Conservation (phyloP, 2,329 filamentous ascomycete genomes). For the Colletotrichum godetiae region DNA sequence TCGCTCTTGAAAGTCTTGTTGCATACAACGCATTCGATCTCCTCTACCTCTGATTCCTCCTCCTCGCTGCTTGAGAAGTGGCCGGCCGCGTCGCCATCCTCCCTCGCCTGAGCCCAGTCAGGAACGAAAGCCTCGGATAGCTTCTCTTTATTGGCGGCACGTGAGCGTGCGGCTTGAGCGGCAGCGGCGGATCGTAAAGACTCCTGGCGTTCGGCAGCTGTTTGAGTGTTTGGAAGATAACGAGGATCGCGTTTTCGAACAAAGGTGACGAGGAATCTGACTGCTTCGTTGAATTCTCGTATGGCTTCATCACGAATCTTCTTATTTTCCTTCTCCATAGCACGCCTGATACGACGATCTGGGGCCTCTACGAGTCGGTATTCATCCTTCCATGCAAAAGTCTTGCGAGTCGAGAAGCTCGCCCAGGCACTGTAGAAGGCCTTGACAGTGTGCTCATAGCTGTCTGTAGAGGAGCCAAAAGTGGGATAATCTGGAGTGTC, state of each 20-base stretch:
- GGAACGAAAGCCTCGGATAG: slow-evolving; percentile 74
- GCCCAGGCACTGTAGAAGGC: slow-evolving; percentile 86
- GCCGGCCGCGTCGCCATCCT: slow-evolving; percentile 54
- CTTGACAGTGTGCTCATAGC: slow-evolving; percentile 80
- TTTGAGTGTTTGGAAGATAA: slow-evolving; percentile 80
- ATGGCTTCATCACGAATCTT: slow-evolving; percentile 84
- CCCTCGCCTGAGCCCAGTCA: slow-evolving; percentile 77
- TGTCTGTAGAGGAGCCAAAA: slow-evolving; percentile 82
- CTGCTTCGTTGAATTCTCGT: slow-evolving; percentile 92
- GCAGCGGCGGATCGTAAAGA: slow-evolving; percentile 80
- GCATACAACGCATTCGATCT: slow-evolving; percentile 82
- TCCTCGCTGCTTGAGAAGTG: slow-evolving; percentile 72
- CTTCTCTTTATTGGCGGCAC: slow-evolving; percentile 84
- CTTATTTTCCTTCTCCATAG: slow-evolving; percentile 97
- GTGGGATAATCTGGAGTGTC: slow-evolving; percentile 77
- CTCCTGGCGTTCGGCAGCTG: slow-evolving; percentile 84
- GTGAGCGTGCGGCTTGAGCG: slow-evolving; percentile 84
- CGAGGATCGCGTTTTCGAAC: slow-evolving; percentile 92
- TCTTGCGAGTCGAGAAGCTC: slow-evolving; percentile 85
- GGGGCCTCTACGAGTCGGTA: slow-evolving; percentile 88
- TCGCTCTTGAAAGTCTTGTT: slow-evolving; percentile 88
- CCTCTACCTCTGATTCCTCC: slow-evolving; percentile 64
- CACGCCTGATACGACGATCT: slow-evolving; percentile 81
- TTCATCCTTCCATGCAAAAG: slow-evolving; percentile 89
- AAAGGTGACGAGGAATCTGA: slow-evolving; percentile 87